Evolutionary conservation across 208 protist genomes (phyloP).

Genomic region (Trypanosoma grayi): DNA sequence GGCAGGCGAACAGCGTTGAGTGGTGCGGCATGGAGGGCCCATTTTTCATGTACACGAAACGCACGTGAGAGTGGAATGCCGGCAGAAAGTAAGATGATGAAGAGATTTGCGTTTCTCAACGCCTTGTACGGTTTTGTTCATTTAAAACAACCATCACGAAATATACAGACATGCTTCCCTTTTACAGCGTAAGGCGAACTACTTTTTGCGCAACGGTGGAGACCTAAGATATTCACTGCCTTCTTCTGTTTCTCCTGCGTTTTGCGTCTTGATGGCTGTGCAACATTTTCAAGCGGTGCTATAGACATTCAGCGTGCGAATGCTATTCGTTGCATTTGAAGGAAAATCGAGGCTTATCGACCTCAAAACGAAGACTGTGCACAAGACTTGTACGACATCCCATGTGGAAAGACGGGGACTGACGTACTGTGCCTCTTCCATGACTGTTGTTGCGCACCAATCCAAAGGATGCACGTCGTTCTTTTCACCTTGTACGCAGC

Average conservation of each 20-base stretch:
- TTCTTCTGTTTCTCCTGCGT: conserved; percentile 20
- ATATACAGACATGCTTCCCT: too few species aligned
- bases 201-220: too few species aligned
- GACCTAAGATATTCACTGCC: background rate
- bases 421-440: conserved; percentile 40
- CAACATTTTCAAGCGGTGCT: too few species aligned
- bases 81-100: background rate
- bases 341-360: conserved; percentile 52
- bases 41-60: conserved; percentile 60
- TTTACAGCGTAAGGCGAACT: too few species aligned
- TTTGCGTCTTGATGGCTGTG: background rate
- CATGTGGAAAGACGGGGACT: conserved; percentile 30
- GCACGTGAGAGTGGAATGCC: background rate
- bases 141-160: background rate
- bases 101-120: conserved; percentile 17
- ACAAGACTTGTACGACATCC: conserved; percentile 50
- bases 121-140: conserved; percentile 8
- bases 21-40: conserved; percentile 56
- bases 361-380: conserved; percentile 38
- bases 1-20: conserved; percentile 70
- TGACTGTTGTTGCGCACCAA: conserved; percentile 50
- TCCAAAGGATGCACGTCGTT: conserved; percentile 50
- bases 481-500: conserved; percentile 57
- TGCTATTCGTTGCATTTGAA: conserved; percentile 72
- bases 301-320: too few species aligned